Evolutionary conservation across 2,329 filamentous ascomycete genomes (phyloP).

Genomic region (Penicillium sp.): DNA sequence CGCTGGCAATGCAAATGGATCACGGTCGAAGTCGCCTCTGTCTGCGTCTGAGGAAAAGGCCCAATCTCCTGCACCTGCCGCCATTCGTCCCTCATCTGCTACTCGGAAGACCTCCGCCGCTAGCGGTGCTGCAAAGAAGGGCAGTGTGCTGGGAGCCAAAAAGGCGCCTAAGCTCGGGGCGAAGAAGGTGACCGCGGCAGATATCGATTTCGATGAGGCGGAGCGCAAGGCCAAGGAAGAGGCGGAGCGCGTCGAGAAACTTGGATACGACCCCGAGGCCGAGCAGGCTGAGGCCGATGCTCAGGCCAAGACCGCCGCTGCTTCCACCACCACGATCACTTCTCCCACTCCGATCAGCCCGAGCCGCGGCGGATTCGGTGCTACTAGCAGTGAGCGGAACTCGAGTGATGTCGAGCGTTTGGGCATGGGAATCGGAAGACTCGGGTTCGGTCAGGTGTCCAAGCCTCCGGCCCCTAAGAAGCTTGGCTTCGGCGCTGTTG

Average conservation of each 20-base stretch:
- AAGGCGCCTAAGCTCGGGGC: constrained; percentile 81
- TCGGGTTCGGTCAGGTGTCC: constrained; percentile 81
- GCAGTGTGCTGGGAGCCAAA: constrained; percentile 81
- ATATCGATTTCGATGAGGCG: constrained; percentile 93
- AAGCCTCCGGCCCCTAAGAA: constrained; percentile 67
- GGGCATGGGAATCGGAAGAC: constrained; percentile 80
- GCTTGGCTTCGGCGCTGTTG: constrained; percentile 84
- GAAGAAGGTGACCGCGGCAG: constrained; percentile 76
- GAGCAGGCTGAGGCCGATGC: constrained; percentile 57
- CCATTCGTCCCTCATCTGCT: constrained; percentile 73
- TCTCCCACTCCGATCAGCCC: constrained; percentile 75
- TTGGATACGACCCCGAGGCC: constrained; percentile 92
- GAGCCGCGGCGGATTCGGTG: constrained; percentile 59
- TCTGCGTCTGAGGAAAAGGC: constrained; percentile 55
- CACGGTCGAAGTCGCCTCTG: constrained; percentile 82
- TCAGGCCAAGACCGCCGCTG: constrained; percentile 24
- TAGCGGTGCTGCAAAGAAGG: constrained; percentile 66
- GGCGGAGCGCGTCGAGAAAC: constrained; percentile 89
- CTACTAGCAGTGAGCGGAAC: constrained; percentile 54
- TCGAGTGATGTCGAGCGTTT: constrained; percentile 81
- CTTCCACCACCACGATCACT: constrained; percentile 63
- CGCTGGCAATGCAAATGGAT: constrained; percentile 65
- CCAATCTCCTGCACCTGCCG: constrained; percentile 55
- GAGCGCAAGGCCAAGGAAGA: constrained; percentile 98
- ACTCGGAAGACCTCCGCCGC: constrained; percentile 69